Base-by-base conservation (phyloP, 2,329 filamentous ascomycete genomes). In the Paecilomyces variotii region DNA sequence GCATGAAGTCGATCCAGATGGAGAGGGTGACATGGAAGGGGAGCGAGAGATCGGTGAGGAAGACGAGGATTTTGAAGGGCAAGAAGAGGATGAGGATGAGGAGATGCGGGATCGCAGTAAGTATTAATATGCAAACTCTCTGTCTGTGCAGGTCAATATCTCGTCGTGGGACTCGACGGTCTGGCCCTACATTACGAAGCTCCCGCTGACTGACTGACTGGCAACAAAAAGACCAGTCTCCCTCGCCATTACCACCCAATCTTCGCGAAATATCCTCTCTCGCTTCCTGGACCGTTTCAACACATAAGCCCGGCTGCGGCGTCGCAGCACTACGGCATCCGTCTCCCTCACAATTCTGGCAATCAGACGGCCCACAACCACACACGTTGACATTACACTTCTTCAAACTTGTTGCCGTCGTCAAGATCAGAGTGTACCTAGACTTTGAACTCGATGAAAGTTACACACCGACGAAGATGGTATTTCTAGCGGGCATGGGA, bases 401-500 rank as follows among this genome's bases (percentile, higher is more conserved):
- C 82, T 68, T 83, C 69, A 76, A 84, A 74, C 64, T 82, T 62
- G 68, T 82, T 64, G 65, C 79, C 58, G 63, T 85, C 71, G 64
- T 83, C 63, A 69, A 80, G 64, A 67, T 84, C 72, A 60, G 80
- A 66, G 63, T 82, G 55, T 75, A 88, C 65, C 86, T 99, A 52
- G 92, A 99, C 76, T 96, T 96, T 73, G 87, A 88, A 62, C 85
- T 90, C 57, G 94, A 99, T 74, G 94, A 99, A 76, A 94, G 89
- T 51, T 99, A 99, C 73, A 99, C 94, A 2, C 94, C 94, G 0
- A 97, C 92, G 0, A 90, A 91, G 67, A 95, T 99, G 68, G 80
- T 89, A 53, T 91, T 97, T 70, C 85, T 88, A 39, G 93, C 92
- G 0, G 94, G 94, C 11, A 96, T 91, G 62, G 91, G 91, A 52